phyloP scores from a whole-genome alignment of 306 rosid species.

The Citrullus amarus region DNA sequence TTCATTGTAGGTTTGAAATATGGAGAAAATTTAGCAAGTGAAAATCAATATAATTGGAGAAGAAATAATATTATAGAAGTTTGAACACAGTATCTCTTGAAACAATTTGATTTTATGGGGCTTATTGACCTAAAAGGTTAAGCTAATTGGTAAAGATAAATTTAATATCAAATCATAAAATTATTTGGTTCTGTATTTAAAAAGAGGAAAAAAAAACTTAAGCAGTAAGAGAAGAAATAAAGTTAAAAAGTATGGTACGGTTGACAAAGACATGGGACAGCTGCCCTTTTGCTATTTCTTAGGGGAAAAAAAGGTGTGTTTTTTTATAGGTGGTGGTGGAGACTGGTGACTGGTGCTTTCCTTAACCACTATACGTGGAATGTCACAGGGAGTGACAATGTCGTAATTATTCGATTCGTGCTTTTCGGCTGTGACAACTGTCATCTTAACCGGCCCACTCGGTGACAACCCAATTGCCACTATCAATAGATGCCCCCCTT shows the following conservation, averaged over 20 bases:
- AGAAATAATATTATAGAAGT: too few species aligned
- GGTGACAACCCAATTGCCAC: background rate
- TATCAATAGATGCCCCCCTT: background rate
- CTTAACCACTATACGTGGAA: background rate
- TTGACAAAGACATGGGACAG: background rate
- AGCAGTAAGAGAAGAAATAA: background rate
- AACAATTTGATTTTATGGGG: too few species aligned
- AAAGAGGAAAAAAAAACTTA: background rate
- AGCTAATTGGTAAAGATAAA: too few species aligned
- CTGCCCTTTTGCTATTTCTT: background rate
- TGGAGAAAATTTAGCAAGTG: too few species aligned
- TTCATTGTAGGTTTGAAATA: too few species aligned
- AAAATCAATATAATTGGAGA: too few species aligned
- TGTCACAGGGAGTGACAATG: background rate
- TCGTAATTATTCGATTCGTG: background rate
- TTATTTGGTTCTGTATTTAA: too few species aligned
- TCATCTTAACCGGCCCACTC: background rate
- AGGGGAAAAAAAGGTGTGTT: background rate
- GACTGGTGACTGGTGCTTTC: background rate
- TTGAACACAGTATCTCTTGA: too few species aligned
- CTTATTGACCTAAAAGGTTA: too few species aligned
- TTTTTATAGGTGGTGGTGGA: background rate
- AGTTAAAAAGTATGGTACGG: background rate
- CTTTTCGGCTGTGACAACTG: background rate
- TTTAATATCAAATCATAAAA: too few species aligned